These are phyloP conservation scores for Cryptococcus sp. DNA, from an alignment of 1,284 basidiomycete species.

Conservation along the genomic window DNA sequence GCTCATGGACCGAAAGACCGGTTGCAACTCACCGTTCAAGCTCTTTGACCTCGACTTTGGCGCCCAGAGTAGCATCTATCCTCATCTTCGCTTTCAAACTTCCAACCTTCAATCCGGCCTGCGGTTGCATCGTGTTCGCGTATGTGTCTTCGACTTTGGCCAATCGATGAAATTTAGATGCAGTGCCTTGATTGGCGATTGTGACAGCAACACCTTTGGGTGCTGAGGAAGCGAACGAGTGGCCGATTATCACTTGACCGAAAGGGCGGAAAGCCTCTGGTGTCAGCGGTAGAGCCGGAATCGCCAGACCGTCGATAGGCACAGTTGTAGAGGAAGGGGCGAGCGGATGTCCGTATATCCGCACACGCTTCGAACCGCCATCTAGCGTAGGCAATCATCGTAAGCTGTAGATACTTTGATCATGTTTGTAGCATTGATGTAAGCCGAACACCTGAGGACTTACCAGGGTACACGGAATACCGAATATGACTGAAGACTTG, in stretches of 20 bases:
- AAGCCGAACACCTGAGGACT: constrained; percentile 11
- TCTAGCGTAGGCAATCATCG: constrained; percentile 55
- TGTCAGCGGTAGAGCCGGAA: constrained; percentile 70
- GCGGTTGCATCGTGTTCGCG: constrained; percentile 50
- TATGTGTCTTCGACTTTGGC: constrained; percentile 68
- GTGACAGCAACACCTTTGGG: constrained; percentile 66
- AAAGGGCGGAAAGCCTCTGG: constrained; percentile 79
- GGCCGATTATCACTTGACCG: constrained; percentile 82
- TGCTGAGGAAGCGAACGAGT: constrained; percentile 48
- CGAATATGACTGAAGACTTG: constrained; percentile 77
- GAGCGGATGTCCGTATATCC: constrained; percentile 69
- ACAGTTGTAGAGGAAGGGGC: constrained; percentile 12
- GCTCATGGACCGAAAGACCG: background rate
- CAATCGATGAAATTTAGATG: constrained; percentile 85
- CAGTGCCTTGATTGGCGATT: constrained; percentile 79
- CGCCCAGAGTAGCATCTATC: constrained; percentile 54
- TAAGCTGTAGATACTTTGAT: too few species aligned
- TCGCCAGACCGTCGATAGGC: constrained; percentile 15
- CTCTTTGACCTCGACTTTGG: constrained; percentile 54
- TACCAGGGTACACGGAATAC: constrained; percentile 78
- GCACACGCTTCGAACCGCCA: constrained; percentile 89
- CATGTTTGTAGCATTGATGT: too few species aligned
- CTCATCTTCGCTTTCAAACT: constrained; percentile 66
- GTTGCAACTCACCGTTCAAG: constrained; percentile 40
- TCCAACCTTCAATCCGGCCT: constrained; percentile 62